phyloP scores from a whole-genome alignment of 179 eudicot species.

The Drosera spatulata region DNA sequence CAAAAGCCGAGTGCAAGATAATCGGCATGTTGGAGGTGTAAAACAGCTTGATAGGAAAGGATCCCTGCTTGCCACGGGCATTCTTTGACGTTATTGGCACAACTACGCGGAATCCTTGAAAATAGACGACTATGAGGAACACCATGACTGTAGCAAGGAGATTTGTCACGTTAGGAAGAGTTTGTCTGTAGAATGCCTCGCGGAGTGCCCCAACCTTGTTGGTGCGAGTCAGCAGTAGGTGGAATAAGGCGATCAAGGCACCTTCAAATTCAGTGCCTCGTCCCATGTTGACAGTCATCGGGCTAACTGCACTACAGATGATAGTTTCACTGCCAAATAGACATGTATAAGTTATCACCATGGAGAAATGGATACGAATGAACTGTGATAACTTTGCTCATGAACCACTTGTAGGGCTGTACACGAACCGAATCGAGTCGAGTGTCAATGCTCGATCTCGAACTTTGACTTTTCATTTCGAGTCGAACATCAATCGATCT shows the following conservation, averaged over 20 bases:
- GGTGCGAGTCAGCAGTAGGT: constrained; percentile 65
- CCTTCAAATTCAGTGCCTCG: constrained; percentile 92
- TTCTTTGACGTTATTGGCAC: constrained; percentile 19
- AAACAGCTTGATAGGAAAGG: too few relatives aligned
- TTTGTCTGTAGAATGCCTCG: constrained; percentile 76
- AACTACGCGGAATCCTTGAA: constrained; percentile 88
- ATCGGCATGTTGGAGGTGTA: too few relatives aligned
- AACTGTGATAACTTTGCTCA: too few relatives aligned
- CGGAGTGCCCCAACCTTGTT: constrained; percentile 77
- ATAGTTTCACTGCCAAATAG: constrained; percentile 52
- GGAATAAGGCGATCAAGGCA: constrained; percentile 74
- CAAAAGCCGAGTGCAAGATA: constrained; percentile 69
- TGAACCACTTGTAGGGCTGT: too few relatives aligned
- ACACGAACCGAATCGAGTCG: too few relatives aligned
- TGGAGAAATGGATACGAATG: too few relatives aligned
- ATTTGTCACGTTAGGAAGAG: constrained; percentile 69
- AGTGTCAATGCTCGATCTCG: too few relatives aligned
- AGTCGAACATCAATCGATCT: too few relatives aligned
- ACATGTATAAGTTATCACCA: too few relatives aligned
- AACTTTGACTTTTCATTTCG: too few relatives aligned
- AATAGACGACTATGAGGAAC: constrained; percentile 72
- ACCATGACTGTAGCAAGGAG: constrained; percentile 63
- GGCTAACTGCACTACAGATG: constrained; percentile 91
- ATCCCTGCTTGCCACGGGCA: too few relatives aligned
- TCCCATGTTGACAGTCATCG: constrained; percentile 74